A percentile compares a stretch with the other conserved stretches of the same genome.
phyloP scores from a whole-genome alignment of 495 filamentous ascomycete genomes.

The Daldinia grandis region DNA sequence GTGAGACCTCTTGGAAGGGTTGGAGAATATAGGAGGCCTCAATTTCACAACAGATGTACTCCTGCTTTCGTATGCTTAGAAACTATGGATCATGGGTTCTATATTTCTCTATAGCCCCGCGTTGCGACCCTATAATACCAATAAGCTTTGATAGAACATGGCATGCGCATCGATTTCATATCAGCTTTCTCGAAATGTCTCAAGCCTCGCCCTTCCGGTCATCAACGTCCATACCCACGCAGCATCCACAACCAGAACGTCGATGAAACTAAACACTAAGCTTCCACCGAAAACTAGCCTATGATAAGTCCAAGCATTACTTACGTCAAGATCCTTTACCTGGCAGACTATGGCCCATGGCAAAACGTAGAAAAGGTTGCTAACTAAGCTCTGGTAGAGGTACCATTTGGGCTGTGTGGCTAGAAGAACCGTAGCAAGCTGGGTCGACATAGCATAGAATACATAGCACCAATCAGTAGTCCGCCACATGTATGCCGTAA shows the following conservation, averaged over 20 bases:
- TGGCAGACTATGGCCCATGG: constrained; percentile 76
- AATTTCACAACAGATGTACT: no score
- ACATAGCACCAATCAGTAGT: constrained; percentile 80
- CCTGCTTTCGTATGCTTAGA: no score
- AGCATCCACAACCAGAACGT: constrained; percentile 57
- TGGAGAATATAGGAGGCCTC: no score
- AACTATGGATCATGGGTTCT: no score
- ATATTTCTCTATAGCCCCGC: no score
- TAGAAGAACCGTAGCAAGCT: constrained; percentile 69
- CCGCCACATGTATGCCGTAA: constrained; percentile 75
- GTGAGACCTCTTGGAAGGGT: no score
- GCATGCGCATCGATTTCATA: background rate
- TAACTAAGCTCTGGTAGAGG: constrained; percentile 68
- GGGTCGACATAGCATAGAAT: constrained; percentile 72
- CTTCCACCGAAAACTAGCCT: constrained; percentile 73
- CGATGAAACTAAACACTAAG: constrained; percentile 71
- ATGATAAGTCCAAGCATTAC: constrained; percentile 74
- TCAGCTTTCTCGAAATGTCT: constrained; percentile 37
- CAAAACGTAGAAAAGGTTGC: constrained; percentile 72
- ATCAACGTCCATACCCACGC: constrained; percentile 66
- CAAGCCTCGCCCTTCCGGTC: constrained; percentile 54
- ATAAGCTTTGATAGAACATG: no score
- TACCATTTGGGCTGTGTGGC: constrained; percentile 74
- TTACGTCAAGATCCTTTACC: constrained; percentile 53
- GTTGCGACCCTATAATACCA: no score